A percentile compares a stretch with the other conserved stretches of the same genome.
Conservation (phyloP, 2,329 filamentous ascomycete species). For the Fusarium oxysporum region DNA sequence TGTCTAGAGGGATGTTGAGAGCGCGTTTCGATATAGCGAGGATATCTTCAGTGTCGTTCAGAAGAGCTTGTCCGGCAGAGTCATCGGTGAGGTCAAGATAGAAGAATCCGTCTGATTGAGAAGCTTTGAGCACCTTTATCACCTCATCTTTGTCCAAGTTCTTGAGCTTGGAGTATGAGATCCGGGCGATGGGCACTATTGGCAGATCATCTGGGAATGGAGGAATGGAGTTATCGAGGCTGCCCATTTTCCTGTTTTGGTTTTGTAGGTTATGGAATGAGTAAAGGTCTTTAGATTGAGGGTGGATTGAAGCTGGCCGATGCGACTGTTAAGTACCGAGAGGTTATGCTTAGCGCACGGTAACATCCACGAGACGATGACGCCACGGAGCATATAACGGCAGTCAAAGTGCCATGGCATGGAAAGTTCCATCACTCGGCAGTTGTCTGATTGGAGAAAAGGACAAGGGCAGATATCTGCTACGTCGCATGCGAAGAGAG, state of each 20-base stretch:
- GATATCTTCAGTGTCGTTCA: not conserved
- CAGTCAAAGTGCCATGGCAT: not conserved
- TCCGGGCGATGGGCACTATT: not conserved
- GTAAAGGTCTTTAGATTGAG: not conserved
- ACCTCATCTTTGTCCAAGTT: not conserved
- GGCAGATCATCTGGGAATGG: not conserved
- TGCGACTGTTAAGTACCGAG: not conserved
- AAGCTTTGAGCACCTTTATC: not conserved
- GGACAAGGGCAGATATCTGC: rapidly evolving
- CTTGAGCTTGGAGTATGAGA: not conserved
- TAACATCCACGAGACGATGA: not conserved
- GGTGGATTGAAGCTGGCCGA: not conserved
- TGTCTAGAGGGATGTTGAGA: not conserved
- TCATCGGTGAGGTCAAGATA: not conserved
- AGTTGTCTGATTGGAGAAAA: not conserved
- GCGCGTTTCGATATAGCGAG: not conserved
- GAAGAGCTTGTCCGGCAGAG: rapidly evolving
- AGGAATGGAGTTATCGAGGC: not conserved
- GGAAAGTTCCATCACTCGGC: not conserved
- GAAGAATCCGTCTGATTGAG: not conserved
- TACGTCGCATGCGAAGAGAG: not conserved
- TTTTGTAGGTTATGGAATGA: not conserved
- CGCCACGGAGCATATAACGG: rapidly evolving
- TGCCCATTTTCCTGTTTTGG: not conserved
- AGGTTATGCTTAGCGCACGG: not conserved